Conservation (phyloP, 371 early-diverging fungal genomes). For the Mortierella sp. region DNA sequence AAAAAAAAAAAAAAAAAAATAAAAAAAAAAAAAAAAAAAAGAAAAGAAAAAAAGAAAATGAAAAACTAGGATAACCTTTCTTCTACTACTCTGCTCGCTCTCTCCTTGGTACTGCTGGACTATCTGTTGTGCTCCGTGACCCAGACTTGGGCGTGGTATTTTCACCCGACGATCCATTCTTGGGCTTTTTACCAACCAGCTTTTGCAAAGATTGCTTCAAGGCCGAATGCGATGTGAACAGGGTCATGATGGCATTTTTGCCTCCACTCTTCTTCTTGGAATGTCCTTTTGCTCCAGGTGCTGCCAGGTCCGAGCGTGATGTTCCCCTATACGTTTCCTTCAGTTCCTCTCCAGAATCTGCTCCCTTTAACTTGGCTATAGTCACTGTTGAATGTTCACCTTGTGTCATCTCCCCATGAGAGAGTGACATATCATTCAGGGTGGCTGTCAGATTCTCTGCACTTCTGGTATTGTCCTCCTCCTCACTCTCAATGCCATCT, state of each 20-base stretch:
- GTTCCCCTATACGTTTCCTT: constrained; percentile 9
- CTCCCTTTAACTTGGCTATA: neutral
- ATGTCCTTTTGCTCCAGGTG: constrained; percentile 21
- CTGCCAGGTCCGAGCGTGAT: constrained; percentile 9
- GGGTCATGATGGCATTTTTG: constrained; percentile 27
- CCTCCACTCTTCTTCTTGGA: constrained; percentile 30
- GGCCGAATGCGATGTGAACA: constrained; percentile 14
- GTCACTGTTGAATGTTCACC: neutral
- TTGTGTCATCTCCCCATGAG: neutral
- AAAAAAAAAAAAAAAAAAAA: no score
- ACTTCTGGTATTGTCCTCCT: constrained; percentile 1
- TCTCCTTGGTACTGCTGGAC: constrained; percentile 1
- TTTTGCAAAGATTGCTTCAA: constrained; percentile 21
- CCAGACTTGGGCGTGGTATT: neutral
- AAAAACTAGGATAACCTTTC: neutral
- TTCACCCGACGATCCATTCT: neutral
- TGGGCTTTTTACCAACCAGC: constrained; percentile 17
- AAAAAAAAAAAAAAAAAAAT: no score
- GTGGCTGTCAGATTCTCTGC: neutral
- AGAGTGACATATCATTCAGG: neutral
- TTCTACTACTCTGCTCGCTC: constrained; percentile 3
- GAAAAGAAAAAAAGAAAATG: no score
- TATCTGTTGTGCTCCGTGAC: neutral
- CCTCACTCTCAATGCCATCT: constrained; percentile 15
- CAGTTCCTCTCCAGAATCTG: neutral